phyloP scores from a whole-genome alignment of 305 asterid species.

The Fraxinus platypoda region DNA sequence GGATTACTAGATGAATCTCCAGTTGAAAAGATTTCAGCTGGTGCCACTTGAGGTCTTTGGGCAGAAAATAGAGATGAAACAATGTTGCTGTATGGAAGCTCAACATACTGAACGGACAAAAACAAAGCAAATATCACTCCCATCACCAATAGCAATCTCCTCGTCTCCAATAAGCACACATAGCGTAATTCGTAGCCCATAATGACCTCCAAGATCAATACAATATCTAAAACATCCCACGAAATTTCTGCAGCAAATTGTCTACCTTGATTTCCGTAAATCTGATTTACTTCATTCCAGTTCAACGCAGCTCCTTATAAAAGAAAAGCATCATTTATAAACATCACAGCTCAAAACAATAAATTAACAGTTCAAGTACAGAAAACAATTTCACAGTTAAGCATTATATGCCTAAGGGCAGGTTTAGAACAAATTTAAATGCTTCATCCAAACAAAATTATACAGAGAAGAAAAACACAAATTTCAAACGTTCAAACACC shows the following conservation, averaged over 20 bases:
- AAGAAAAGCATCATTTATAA: background rate
- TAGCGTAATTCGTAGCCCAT: conserved; percentile 51
- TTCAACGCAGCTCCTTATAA: background rate
- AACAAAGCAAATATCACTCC: conserved; percentile 57
- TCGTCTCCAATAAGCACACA: conserved; percentile 41
- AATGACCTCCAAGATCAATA: conserved; percentile 19
- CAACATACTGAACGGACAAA: conserved; percentile 60
- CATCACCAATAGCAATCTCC: conserved; percentile 54
- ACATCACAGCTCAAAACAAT: conserved; percentile 1
- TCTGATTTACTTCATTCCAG: background rate
- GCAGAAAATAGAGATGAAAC: conserved; percentile 46
- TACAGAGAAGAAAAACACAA: background rate
- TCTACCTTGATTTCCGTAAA: background rate
- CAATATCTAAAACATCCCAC: conserved; percentile 3
- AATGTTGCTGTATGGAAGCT: conserved; percentile 56
- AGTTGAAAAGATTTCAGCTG: conserved; percentile 11
- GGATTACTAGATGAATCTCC: conserved; percentile 28
- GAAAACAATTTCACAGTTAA: background rate
- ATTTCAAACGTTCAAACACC: background rate
- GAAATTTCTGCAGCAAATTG: conserved; percentile 22
- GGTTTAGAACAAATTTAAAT: background rate
- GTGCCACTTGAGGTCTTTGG: conserved; percentile 26
- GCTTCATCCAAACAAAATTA: background rate
- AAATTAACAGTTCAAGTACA: background rate
- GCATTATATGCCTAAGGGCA: background rate